Evolutionary conservation across 345 rosid species (phyloP), one percentile per base, ranked within the genome.

Genomic region (Sisymbrium altissimum): DNA sequence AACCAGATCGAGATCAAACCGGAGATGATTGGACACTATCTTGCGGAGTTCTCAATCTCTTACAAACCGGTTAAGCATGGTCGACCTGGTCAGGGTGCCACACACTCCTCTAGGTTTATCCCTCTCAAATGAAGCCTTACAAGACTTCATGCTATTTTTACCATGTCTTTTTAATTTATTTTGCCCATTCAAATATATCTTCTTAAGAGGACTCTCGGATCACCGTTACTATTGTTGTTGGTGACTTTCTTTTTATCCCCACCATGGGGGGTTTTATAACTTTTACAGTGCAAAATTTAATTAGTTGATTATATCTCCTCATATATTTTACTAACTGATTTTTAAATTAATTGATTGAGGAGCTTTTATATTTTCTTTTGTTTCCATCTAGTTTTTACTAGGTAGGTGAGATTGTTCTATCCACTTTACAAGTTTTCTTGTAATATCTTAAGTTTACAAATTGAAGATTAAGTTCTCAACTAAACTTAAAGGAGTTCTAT

Each of bases 61-160:
- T 86, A 81, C 73, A 84, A 86, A 76, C 88, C 90, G 35, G 87
- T 86, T 13, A 89, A 84, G 85, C 96, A 87, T 15, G 89, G 90
- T 33, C 83, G 85, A 59, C 96, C 92, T 19, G 89, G 90, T 71
- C 65, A 76, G 49, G 89, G 92, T 80, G 92, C 90, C 45, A 89
- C 92, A 50, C 84, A 87, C 43, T 89, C 92, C 7, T 89, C 96
- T 32, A 84, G 96, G 84, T 89, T 89, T 81, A 89, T 87, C 45
- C 90, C 35, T 32, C 89, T 89, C 46, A 89, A 87, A 77, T 83
- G 80, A 73, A 41, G 38, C 50, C 9, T 35, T 63, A 29, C 63
- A 50, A 54, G 53, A 40, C 53, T 41, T 35, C 72, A 7, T 15
- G 29, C 21, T 68, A 30, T 29, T 18, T 55, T 9, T 57, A 33